Percentiles rank a stretch among this genome's conserved stretches.
These are phyloP conservation scores for Chaetoceros tenuissimus DNA, from an alignment of 108 stramenopile genomes.

Conservation along the genomic window DNA sequence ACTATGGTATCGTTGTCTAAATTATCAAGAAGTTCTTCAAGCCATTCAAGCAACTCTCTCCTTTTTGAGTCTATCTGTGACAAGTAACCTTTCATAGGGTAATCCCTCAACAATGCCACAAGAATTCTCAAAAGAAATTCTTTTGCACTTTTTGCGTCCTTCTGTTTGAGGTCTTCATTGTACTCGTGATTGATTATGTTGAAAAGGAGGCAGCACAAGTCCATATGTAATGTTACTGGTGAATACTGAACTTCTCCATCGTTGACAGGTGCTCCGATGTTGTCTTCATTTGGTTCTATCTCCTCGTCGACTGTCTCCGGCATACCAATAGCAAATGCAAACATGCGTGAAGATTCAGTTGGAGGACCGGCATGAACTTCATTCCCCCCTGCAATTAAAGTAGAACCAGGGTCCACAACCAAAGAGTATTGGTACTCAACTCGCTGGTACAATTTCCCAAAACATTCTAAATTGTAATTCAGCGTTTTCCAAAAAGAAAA, in stretches of 20 bases:
- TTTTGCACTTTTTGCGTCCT: constrained; percentile 6
- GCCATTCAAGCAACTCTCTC: constrained; percentile 26
- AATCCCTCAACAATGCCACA: constrained; percentile 32
- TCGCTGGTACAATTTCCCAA: constrained; percentile 56
- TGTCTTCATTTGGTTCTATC: not conserved
- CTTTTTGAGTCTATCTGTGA: constrained; percentile 32
- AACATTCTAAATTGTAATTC: constrained; percentile 27
- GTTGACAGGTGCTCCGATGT: not conserved
- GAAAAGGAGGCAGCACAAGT: constrained; percentile 51
- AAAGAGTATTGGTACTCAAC: constrained; percentile 18
- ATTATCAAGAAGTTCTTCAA: constrained; percentile 23
- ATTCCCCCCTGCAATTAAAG: constrained; percentile 56
- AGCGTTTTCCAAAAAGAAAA: constrained; percentile 33
- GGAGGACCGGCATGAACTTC: constrained; percentile 69
- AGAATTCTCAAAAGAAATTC: constrained; percentile 17
- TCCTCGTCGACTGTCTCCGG: constrained; percentile 19
- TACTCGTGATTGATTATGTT: constrained; percentile 30
- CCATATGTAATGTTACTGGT: constrained; percentile 54
- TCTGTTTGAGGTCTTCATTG: not conserved
- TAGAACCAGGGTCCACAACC: constrained; percentile 32
- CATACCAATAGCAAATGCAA: constrained; percentile 63
- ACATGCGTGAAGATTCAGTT: constrained; percentile 40
- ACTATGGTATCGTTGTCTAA: no score
- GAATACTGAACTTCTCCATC: constrained; percentile 47
- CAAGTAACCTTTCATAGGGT: constrained; percentile 32